A percentile compares a stretch with the other conserved stretches of the same genome.
These are phyloP conservation scores for Kurtzmaniella quercitrusa DNA, from an alignment of 1,139 yeast species.

Conservation along the genomic window DNA sequence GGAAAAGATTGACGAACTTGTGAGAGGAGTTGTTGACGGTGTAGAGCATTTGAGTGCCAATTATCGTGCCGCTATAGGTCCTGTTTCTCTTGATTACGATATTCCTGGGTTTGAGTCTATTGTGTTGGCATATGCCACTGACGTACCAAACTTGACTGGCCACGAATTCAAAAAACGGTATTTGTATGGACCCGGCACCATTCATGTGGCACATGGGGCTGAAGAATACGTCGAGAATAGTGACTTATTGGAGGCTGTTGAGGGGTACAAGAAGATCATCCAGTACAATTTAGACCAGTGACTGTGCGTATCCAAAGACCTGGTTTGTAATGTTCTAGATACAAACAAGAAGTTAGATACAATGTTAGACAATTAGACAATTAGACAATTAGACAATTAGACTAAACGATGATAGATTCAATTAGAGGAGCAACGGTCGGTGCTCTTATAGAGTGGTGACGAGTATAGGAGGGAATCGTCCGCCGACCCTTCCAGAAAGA, in stretches of 20 bases:
- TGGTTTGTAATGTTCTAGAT: too few relatives aligned
- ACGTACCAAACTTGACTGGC: conserved; percentile 50
- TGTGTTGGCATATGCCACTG: conserved; percentile 59
- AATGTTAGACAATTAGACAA: too few relatives aligned
- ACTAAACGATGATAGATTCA: too few relatives aligned
- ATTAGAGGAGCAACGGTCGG: too few relatives aligned
- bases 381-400: too few relatives aligned
- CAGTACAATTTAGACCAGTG: conserved; percentile 14
- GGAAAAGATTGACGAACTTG: conserved; percentile 28
- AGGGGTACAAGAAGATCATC: conserved; percentile 53
- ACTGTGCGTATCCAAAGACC: too few relatives aligned
- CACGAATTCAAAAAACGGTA: conserved; percentile 39
- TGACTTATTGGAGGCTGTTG: conserved; percentile 50
- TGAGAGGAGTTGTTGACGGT: conserved; percentile 30
- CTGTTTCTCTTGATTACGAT: conserved; percentile 51
- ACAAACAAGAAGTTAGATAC: too few relatives aligned
- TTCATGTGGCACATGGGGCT: conserved; percentile 62
- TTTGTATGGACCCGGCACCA: conserved; percentile 68
- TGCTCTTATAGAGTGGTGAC: too few relatives aligned
- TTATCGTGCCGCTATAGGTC: conserved; percentile 16
- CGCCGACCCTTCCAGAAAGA: too few relatives aligned
- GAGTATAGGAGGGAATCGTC: too few relatives aligned
- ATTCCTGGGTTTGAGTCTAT: conserved; percentile 62
- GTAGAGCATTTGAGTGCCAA: conserved; percentile 23
- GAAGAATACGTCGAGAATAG: conserved; percentile 50